These are phyloP conservation scores for Massarina eburnea DNA, from an alignment of 2,329 filamentous ascomycete genomes.

Conservation along the genomic window DNA sequence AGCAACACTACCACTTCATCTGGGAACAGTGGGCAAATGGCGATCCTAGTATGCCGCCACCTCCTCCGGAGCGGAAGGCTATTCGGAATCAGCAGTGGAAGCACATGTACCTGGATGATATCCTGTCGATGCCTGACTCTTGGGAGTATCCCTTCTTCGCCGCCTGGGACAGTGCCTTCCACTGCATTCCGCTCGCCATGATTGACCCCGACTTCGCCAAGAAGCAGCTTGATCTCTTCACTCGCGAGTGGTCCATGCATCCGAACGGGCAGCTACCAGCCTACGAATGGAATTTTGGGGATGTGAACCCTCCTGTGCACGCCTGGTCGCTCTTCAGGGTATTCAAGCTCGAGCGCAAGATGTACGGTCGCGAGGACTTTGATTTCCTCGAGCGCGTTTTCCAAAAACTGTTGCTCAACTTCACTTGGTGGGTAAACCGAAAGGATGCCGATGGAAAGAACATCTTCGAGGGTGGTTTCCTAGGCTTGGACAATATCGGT, in stretches of 20 bases:
- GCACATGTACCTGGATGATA: constrained; percentile 92
- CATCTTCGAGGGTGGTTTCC: constrained; percentile 93
- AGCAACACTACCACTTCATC: constrained; percentile 94
- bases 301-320: constrained; percentile 95
- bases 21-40: constrained; percentile 99
- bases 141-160: constrained; percentile 99
- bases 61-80: constrained; percentile 74
- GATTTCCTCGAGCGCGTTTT: constrained; percentile 96
- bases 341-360: constrained; percentile 97
- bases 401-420: constrained; percentile 93
- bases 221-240: constrained; percentile 95
- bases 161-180: constrained; percentile 95
- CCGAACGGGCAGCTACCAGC: constrained; percentile 93
- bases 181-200: constrained; percentile 95
- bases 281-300: constrained; percentile 96
- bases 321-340: constrained; percentile 94
- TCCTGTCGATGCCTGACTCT: constrained; percentile 95
- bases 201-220: constrained; percentile 97
- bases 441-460: constrained; percentile 96
- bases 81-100: constrained; percentile 90
- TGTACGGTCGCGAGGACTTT: constrained; percentile 91
- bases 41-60: constrained; percentile 84
- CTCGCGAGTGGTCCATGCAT: constrained; percentile 94
- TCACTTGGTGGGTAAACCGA: constrained; percentile 99
- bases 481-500: constrained; percentile 95